Evolutionary conservation across 495 filamentous ascomycete species (phyloP).

Genomic region (Aspergillus egyptiacus): DNA sequence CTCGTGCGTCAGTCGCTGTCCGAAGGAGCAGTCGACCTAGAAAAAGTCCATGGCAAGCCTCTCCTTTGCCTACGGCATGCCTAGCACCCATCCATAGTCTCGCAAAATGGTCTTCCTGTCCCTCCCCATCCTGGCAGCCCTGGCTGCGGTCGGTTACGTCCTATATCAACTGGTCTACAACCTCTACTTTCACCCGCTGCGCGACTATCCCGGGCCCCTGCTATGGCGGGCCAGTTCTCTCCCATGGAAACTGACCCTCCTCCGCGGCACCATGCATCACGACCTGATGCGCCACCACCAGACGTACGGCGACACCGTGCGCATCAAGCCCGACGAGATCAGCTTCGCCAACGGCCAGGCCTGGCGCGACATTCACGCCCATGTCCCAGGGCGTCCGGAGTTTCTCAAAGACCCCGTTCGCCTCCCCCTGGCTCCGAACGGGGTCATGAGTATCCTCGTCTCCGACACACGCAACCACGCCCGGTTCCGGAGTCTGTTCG

Average conservation of each 20-base stretch:
- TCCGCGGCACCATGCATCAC: background rate
- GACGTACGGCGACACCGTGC: background rate
- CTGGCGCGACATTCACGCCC: constrained; percentile 5
- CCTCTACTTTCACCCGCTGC: constrained; percentile 1
- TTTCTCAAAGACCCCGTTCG: background rate
- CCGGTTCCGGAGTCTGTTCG: background rate
- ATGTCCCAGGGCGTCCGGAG: background rate
- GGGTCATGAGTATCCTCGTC: background rate
- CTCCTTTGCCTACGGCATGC: background rate
- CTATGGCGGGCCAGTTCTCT: background rate
- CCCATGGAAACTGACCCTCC: background rate
- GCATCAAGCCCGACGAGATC: background rate
- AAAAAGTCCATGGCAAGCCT: background rate
- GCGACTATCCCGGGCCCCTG: background rate
- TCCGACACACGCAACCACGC: background rate
- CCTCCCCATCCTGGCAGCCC: background rate
- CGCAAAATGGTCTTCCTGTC: background rate
- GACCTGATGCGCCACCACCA: background rate
- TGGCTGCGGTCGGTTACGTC: background rate
- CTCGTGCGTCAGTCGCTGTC: background rate
- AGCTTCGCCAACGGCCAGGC: background rate
- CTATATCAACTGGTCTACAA: background rate
- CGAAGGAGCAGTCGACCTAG: background rate
- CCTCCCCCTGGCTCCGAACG: background rate
- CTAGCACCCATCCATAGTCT: background rate